Base-by-base conservation (phyloP, 2,329 filamentous ascomycete genomes). In the Fusarium redolens region DNA sequence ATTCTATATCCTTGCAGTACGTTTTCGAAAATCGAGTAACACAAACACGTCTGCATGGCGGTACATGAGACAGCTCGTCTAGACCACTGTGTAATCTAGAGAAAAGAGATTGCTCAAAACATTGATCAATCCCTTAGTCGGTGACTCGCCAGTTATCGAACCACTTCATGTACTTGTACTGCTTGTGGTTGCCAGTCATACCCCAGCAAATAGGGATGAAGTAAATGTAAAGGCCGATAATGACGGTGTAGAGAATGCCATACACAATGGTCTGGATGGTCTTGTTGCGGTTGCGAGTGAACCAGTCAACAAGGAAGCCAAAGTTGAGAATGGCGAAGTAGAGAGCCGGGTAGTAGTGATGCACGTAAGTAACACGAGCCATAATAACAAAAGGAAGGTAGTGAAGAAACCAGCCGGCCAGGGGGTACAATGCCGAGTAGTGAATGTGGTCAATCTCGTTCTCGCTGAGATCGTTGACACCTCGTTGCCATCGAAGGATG, bases 311-410 rank as follows among this genome's bases (percentile, higher is more conserved):
- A 75, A 95, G 89, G 88, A 99, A 99, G 60, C 95, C 96, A 70
- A 95, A 90, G 20, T 90, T 90, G 50, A 99, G 86, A 74, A 99
- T 97, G 77, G 96, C 95, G 82, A 98, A 99, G 86, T 98, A 99
- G 15, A 99, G 90, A 14, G 96, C 96, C 15, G 96, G 96, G 83
- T 98, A 99, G 87, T 99, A 99, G 86, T 99, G 96, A 83, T 99
- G 96, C 61, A 99, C 96, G 79, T 99, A 99, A 20, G 96, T 99
- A 69, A 99, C 96, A 87, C 96, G 94, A 15, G 95, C 96, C 97
- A 99, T 99, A 79, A 96, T 91, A 78, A 97, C 90, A 83, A 98
- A 99, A 2, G 96, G 96, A 71, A 97, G 85, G 82, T 98, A 99
- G 85, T 99, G 96, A 54, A 99, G 88, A 83, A 97, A 92, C 96